Evolutionary conservation across 768 basidiomycete genomes (phyloP).

Genomic region (Tulasnella sp.): DNA sequence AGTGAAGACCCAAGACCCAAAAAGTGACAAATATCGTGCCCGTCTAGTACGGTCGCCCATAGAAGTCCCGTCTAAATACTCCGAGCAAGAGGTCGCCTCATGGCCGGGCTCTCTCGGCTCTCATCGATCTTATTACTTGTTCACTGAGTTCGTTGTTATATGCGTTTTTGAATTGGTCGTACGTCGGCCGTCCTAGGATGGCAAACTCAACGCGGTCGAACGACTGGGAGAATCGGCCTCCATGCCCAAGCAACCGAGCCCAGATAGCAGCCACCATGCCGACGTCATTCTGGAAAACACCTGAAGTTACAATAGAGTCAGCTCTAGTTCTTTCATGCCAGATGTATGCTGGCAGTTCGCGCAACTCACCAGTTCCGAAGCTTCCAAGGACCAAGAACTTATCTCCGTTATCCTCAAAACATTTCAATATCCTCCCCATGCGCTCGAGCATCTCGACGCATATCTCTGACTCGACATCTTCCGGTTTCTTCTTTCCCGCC

Average conservation of each 20-base stretch:
- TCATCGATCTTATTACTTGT: neutral
- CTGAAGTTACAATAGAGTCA: slow-evolving; percentile 39
- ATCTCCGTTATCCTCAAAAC: slow-evolving; percentile 67
- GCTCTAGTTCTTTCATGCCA: neutral
- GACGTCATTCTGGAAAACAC: slow-evolving; percentile 71
- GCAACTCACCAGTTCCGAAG: slow-evolving; percentile 58
- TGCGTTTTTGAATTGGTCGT: slow-evolving; percentile 48
- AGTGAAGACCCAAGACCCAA: neutral
- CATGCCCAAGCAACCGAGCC: slow-evolving; percentile 59
- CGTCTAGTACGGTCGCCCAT: too few species aligned
- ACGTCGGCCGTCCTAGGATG: slow-evolving; percentile 59
- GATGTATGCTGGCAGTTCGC: neutral
- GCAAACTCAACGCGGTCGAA: slow-evolving; percentile 72
- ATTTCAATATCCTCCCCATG: slow-evolving; percentile 66
- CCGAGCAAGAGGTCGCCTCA: neutral
- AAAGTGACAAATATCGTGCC: neutral
- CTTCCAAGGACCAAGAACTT: slow-evolving; percentile 68
- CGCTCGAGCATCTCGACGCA: slow-evolving; percentile 65
- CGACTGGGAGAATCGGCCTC: slow-evolving; percentile 55
- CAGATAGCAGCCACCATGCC: slow-evolving; percentile 63
- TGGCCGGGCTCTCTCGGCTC: neutral
- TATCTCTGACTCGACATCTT: slow-evolving; percentile 49
- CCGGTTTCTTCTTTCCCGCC: slow-evolving; percentile 37
- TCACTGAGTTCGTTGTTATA: slow-evolving; percentile 41
- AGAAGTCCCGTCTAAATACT: too few species aligned